Evolutionary conservation across 306 rosid species (phyloP).

Genomic region (Canavalia gladiata): DNA sequence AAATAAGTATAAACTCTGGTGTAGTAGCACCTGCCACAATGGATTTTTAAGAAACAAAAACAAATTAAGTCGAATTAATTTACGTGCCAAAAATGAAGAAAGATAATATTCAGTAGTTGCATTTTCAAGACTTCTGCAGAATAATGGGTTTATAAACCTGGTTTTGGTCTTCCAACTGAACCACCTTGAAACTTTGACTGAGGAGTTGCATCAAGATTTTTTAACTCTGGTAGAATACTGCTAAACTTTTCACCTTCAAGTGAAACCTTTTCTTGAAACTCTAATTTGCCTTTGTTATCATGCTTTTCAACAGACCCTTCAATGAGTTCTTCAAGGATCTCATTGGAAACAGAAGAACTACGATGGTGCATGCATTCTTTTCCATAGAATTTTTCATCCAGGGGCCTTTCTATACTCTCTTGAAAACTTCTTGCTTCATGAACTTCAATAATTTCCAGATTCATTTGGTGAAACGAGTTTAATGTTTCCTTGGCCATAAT

Average conservation of each 20-base stretch:
- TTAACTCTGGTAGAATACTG: constrained; percentile 35
- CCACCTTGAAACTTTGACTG: constrained; percentile 53
- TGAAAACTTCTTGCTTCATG: constrained; percentile 35
- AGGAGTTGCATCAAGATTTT: constrained; percentile 52
- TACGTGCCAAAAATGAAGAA: constrained; percentile 20
- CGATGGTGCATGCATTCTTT: constrained; percentile 51
- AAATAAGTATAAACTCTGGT: constrained; percentile 56
- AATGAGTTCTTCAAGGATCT: constrained; percentile 46
- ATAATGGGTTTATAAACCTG: constrained; percentile 40
- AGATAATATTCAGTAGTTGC: constrained; percentile 19
- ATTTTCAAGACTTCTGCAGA: constrained; percentile 14
- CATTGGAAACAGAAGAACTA: constrained; percentile 37
- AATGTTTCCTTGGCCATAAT: constrained; percentile 44
- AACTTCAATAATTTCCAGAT: constrained; percentile 45
- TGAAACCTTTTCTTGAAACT: constrained; percentile 48
- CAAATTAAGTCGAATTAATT: constrained; percentile 6
- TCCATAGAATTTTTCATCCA: constrained; percentile 44
- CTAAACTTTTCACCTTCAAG: constrained; percentile 50
- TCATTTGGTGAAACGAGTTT: constrained; percentile 46
- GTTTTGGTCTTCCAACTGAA: constrained; percentile 53
- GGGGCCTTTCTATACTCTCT: constrained; percentile 58
- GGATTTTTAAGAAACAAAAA: background rate
- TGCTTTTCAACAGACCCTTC: constrained; percentile 49
- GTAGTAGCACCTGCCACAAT: constrained; percentile 60
- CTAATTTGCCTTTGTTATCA: constrained; percentile 41